Base-by-base conservation (phyloP, 805 yeast species). In the Suhomyces pyralidae region DNA sequence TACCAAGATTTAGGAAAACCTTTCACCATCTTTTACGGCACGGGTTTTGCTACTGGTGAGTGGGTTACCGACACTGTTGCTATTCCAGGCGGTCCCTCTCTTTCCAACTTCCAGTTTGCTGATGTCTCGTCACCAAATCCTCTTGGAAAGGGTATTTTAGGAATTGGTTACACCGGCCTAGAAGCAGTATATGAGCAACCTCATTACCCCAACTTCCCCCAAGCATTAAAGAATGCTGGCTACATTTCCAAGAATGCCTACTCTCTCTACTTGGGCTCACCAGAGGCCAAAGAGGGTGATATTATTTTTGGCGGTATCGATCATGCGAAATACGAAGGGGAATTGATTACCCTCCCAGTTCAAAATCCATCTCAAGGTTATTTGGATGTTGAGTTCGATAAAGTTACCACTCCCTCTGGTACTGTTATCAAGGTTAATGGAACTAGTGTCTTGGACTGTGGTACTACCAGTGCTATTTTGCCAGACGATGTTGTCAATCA, bases 281-380 rank as follows among this genome's bases (percentile, higher is more conserved):
- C 14, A 14, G 2, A 14, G 6, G 52, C 54, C 0, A 10, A 20
- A 1, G 3, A 40, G 10, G 67, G 67, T 9, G 36, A 57, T 1
- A 45, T 61, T 24, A 42, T 63, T 10, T 61, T 63, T 51, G 67
- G 67, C 9, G 65, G 60, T 14, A 55, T 61, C 15, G 67, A 63
- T 54, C 34, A 48, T 4, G 60, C 48, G 17, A 26, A 26, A 26
- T 26, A 26, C 12, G 28, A 26, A 26, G 28, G 28, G 2, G 4
- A 26, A 10, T 26, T 26, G 61, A 61, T 50, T 55, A 53, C 34
- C 17, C 45, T 28, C 12, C 32, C 32, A 28, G 32, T 28, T 28
- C 32, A 28, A 10, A 63, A 61, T 2, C 20, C 30, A 2, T 51
- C 52, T 40, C 28, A 44, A 2, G 25, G 36, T 14, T 32, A 50